Percentiles rank a stretch among this genome's conserved stretches.
Conservation (phyloP, 768 basidiomycete species). For the Leucocoprinus birnbaumii region DNA sequence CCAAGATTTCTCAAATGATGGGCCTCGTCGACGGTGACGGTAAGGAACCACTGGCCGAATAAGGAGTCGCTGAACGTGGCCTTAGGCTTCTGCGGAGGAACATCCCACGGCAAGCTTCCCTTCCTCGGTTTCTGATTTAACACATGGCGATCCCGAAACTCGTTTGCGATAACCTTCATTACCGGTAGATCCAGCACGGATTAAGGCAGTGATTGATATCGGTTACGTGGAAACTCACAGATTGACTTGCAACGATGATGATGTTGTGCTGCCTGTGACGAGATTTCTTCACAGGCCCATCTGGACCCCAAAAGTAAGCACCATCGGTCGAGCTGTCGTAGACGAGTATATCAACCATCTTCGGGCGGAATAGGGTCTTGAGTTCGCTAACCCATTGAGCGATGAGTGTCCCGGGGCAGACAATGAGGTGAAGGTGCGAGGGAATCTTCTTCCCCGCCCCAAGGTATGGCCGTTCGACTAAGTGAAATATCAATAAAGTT, state of each 20-base stretch:
- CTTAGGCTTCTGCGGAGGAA: neutral
- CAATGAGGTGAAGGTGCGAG: slow-evolving; percentile 16
- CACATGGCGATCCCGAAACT: neutral
- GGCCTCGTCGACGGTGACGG: too few relatives aligned
- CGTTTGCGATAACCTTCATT: slow-evolving; percentile 20
- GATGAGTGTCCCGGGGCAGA: slow-evolving; percentile 22
- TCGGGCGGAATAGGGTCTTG: slow-evolving; percentile 12
- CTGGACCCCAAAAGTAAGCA: slow-evolving; percentile 18
- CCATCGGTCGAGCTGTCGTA: slow-evolving; percentile 15
- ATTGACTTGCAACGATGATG: slow-evolving; percentile 20
- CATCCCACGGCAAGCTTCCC: neutral
- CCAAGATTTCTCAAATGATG: too few relatives aligned
- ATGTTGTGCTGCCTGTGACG: slow-evolving; percentile 15
- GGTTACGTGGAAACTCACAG: slow-evolving; percentile 16
- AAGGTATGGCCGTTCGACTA: slow-evolving; percentile 15
- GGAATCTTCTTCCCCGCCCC: slow-evolving; percentile 11
- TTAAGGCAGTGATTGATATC: neutral
- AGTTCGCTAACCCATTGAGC: slow-evolving; percentile 22
- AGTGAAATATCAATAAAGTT: neutral
- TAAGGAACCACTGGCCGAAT: slow-evolving; percentile 17
- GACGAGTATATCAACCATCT: slow-evolving; percentile 21
- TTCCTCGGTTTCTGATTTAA: neutral
- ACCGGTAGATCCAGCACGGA: neutral
- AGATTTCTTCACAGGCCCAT: slow-evolving; percentile 15
- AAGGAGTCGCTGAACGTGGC: slow-evolving; percentile 3